These are phyloP conservation scores for Ophiostoma australiae DNA, from an alignment of 2,329 filamentous ascomycete genomes.

Conservation along the genomic window DNA sequence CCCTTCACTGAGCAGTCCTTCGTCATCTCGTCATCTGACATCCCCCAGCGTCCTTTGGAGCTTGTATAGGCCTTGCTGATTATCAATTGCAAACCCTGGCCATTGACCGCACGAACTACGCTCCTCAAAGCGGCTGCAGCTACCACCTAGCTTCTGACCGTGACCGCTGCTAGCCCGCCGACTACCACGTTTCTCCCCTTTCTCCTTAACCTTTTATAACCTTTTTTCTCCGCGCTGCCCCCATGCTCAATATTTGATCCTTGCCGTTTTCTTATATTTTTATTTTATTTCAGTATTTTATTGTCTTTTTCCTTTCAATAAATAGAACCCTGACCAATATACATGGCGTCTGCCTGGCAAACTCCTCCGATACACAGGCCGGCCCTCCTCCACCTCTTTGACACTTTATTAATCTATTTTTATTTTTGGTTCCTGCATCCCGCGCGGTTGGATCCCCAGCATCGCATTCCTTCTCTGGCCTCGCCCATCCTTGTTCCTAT, in stretches of 20 bases:
- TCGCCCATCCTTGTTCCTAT: background rate
- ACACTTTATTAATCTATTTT: background rate
- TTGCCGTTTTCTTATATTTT: background rate
- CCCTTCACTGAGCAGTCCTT: background rate
- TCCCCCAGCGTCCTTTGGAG: background rate
- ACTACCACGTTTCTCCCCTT: background rate
- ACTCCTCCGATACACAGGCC: background rate
- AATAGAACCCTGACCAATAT: background rate
- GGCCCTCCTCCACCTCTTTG: too few relatives aligned
- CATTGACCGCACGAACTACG: background rate
- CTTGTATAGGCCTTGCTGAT: too few relatives aligned
- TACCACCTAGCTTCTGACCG: background rate
- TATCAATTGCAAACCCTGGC: too few relatives aligned
- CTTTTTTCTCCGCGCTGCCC: background rate
- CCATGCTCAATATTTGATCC: background rate
- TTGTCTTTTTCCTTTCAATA: background rate
- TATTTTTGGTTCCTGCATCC: background rate
- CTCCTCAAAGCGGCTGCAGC: background rate
- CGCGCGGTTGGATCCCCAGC: background rate
- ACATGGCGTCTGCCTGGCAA: background rate
- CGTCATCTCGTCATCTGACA: background rate
- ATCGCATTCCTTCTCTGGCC: background rate
- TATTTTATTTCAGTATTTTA: background rate
- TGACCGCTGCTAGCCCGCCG: background rate
- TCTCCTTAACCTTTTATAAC: background rate